A percentile compares a stretch with the other conserved stretches of the same genome.
Evolutionary conservation across 495 filamentous ascomycete species (phyloP).

Genomic region (Xylaria flabelliformis): DNA sequence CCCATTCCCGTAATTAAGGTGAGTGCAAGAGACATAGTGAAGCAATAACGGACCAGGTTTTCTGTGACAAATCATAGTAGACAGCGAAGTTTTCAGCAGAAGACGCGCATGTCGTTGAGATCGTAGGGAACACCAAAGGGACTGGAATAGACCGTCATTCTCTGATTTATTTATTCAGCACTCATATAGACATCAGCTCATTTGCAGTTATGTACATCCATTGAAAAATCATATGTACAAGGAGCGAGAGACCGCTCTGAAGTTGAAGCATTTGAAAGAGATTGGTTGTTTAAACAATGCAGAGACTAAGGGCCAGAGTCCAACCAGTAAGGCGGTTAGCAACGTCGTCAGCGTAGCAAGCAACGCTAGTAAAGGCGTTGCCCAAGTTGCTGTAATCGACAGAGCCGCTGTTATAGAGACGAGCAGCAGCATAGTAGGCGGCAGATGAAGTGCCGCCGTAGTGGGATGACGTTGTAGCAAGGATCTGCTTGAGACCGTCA

Average conservation of each 20-base stretch:
- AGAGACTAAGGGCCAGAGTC: conserved; percentile 29
- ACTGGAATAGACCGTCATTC: neutral
- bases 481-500: conserved; percentile 45
- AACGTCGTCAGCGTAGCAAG: conserved; percentile 60
- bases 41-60: neutral
- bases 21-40: neutral
- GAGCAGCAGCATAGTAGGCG: conserved; percentile 44
- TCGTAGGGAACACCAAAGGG: neutral
- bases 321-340: conserved; percentile 61
- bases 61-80: neutral
- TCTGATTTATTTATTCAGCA: neutral
- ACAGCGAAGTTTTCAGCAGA: neutral
- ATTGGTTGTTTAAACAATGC: conserved; percentile 2
- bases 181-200: neutral
- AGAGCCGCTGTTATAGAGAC: conserved; percentile 64
- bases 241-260: neutral
- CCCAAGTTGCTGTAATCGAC: conserved; percentile 55
- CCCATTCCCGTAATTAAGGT: neutral
- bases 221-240: conserved; percentile 2
- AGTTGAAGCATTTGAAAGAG: neutral
- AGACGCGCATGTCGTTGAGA: neutral
- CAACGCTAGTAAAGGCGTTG: conserved; percentile 56
- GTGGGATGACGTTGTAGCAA: conserved; percentile 30
- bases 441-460: conserved; percentile 37
- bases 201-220: neutral